phyloP scores from a whole-genome alignment of 2,329 filamentous ascomycete species.

The Fusarium dlaminii region DNA sequence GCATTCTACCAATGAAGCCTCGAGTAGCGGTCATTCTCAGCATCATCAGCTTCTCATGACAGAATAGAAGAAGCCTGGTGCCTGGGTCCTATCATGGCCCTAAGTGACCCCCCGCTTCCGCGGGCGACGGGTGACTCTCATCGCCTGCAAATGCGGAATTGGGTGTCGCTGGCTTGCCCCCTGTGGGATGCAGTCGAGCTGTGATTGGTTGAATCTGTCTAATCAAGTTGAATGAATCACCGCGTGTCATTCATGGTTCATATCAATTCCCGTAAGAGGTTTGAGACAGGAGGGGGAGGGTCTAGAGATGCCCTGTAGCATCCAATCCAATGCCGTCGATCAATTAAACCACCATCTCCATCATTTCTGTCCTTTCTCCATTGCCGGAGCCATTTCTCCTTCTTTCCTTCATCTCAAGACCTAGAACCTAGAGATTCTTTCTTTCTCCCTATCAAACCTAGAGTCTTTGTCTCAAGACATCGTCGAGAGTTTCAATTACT shows the following conservation, averaged over 20 bases:
- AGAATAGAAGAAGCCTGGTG: not conserved
- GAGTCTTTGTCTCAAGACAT: not conserved
- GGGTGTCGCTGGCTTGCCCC: constrained; percentile 15
- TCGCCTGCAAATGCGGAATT: constrained; percentile 44
- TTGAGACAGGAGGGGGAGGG: constrained; percentile 14
- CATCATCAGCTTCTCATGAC: constrained; percentile 1
- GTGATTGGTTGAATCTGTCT: constrained; percentile 42
- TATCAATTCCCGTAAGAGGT: constrained; percentile 11
- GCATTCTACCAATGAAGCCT: not conserved
- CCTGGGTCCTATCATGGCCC: constrained; percentile 2
- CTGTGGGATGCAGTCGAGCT: constrained; percentile 47
- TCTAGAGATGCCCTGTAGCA: not conserved
- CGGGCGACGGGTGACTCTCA: constrained; percentile 60
- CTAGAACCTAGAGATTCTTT: not conserved
- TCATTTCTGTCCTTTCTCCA: not conserved
- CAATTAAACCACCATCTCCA: constrained; percentile 19
- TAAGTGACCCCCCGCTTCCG: constrained; percentile 10
- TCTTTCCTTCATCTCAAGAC: not conserved
- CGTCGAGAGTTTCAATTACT: not conserved
- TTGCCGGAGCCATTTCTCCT: constrained; percentile 4
- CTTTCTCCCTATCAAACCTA: not conserved
- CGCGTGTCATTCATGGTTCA: constrained; percentile 36
- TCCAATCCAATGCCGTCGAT: constrained; percentile 23
- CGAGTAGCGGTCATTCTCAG: not conserved
- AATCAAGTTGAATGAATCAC: constrained; percentile 37